Percentiles rank a stretch among this genome's conserved stretches.
phyloP scores from a whole-genome alignment of 2,329 filamentous ascomycete species.

The Pyrenophora graminea region DNA sequence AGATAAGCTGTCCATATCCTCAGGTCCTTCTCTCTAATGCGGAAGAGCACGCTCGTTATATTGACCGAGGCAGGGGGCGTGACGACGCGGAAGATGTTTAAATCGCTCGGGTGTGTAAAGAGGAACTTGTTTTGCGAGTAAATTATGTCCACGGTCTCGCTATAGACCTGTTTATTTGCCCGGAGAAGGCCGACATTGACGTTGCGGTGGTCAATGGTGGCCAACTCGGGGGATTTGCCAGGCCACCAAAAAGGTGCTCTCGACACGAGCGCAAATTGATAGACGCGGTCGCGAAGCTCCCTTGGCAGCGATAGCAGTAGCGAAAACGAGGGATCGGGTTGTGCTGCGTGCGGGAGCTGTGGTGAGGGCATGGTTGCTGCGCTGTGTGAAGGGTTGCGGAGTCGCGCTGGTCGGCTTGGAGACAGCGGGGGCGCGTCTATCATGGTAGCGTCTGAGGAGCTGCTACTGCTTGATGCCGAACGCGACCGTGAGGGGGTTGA shows the following conservation, averaged over 20 bases:
- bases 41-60: conserved; percentile 41
- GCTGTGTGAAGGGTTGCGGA: conserved; percentile 30
- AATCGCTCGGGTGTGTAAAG: conserved; percentile 47
- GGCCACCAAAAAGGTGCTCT: conserved; percentile 44
- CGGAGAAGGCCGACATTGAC: conserved; percentile 36
- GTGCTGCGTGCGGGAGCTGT: not conserved
- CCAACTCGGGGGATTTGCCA: conserved; percentile 14
- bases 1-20: conserved; percentile 45
- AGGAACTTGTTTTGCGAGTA: conserved; percentile 45
- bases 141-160: conserved; percentile 42
- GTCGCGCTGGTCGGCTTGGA: conserved; percentile 32
- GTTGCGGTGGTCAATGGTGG: conserved; percentile 15
- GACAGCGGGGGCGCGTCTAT: conserved; percentile 35
- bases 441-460: conserved; percentile 42
- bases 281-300: conserved; percentile 45
- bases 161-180: conserved; percentile 35
- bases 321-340: conserved; percentile 33
- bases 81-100: conserved; percentile 47
- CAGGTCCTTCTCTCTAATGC: conserved; percentile 45
- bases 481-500: conserved; percentile 38
- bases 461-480: conserved; percentile 36
- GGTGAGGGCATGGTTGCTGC: conserved; percentile 9
- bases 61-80: conserved; percentile 32
- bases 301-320: conserved; percentile 43
- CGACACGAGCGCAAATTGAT: conserved; percentile 38